phyloP scores from a whole-genome alignment of 2,329 filamentous ascomycete genomes.

The Chrysoporthe cubensis region DNA sequence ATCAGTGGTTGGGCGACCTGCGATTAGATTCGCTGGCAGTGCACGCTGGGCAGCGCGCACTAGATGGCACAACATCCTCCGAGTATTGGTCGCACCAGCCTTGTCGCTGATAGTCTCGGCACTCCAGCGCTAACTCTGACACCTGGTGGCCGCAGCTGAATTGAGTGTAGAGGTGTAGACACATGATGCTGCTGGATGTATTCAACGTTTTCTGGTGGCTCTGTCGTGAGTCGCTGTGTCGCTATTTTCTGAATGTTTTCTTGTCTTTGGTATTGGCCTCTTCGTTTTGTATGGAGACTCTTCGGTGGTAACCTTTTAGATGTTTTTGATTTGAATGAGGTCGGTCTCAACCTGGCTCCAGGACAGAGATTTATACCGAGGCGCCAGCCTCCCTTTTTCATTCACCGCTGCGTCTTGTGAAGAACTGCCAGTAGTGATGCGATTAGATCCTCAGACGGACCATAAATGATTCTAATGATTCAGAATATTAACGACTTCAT shows the following conservation, averaged over 20 bases:
- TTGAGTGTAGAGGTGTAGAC: neutral
- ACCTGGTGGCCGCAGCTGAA: neutral
- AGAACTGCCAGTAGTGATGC: neutral
- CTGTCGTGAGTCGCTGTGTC: neutral
- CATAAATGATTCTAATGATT: neutral
- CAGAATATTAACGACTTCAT: neutral
- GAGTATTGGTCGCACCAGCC: neutral
- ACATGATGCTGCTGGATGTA: neutral
- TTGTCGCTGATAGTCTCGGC: neutral
- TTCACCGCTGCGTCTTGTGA: too few species aligned
- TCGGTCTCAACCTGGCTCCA: too few species aligned
- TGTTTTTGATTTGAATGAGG: too few species aligned
- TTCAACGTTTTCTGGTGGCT: neutral
- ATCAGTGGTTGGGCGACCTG: too few species aligned
- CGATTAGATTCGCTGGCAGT: too few species aligned
- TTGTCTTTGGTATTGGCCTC: too few species aligned
- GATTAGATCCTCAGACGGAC: neutral
- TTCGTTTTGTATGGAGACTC: neutral
- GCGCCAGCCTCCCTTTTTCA: too few species aligned
- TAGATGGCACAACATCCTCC: neutral
- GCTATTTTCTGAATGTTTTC: neutral
- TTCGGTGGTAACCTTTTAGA: neutral
- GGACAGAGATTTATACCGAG: too few species aligned
- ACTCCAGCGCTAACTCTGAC: neutral
- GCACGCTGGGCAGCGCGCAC: neutral